phyloP scores from a whole-genome alignment of 805 yeast species.

The Candida ponderosae region DNA sequence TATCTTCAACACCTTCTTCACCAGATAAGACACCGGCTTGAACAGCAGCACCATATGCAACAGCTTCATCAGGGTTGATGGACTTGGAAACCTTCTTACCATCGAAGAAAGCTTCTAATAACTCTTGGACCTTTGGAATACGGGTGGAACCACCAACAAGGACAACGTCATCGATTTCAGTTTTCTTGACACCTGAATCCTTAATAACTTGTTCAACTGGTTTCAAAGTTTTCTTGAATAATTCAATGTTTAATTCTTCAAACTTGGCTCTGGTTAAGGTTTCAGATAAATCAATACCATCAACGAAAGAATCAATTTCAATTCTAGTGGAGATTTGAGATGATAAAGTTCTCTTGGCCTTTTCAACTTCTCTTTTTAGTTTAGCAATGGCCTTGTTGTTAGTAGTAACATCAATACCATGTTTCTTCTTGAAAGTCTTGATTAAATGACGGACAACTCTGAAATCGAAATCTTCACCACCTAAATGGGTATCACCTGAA shows the following conservation, averaged over 20 bases:
- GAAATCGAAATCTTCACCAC: conserved; percentile 95
- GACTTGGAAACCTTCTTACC: conserved; percentile 97
- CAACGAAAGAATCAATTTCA: conserved; percentile 91
- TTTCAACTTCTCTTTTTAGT: conserved; percentile 95
- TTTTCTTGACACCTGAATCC: conserved; percentile 83
- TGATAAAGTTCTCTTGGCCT: conserved; percentile 94
- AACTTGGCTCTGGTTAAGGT: conserved; percentile 95
- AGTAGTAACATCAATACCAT: conserved; percentile 71
- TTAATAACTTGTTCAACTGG: conserved; percentile 95
- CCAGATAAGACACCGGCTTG: conserved; percentile 98
- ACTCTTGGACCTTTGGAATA: conserved; percentile 96
- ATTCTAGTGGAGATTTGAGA: conserved; percentile 93
- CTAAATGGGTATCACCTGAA: conserved; percentile 94
- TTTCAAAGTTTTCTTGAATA: conserved; percentile 89
- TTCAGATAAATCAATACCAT: conserved; percentile 94
- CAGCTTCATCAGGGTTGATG: conserved; percentile 99
- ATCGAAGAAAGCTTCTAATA: conserved; percentile 81
- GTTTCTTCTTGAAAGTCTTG: conserved; percentile 87
- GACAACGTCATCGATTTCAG: conserved; percentile 89
- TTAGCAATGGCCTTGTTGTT: conserved; percentile 86
- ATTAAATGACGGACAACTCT: conserved; percentile 82
- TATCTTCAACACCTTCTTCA: conserved; percentile 87
- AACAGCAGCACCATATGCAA: conserved; percentile 98
- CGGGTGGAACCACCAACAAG: conserved; percentile 99
- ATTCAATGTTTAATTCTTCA: conserved; percentile 89